Conservation (phyloP, 192 early-diverging fungal species). For the Rhizophagus prolifer region DNA sequence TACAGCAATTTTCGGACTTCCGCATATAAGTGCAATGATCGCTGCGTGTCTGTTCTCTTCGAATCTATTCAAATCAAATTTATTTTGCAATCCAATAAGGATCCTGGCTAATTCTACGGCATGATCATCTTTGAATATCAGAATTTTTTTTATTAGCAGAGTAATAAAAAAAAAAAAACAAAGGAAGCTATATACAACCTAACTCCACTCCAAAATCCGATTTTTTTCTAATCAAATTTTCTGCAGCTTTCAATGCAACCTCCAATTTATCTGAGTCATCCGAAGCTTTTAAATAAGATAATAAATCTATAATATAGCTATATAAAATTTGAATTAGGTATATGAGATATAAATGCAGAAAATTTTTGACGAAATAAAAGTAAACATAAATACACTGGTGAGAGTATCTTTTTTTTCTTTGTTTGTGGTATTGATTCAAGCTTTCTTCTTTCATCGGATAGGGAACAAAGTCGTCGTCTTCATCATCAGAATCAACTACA, state of each 20-base stretch:
- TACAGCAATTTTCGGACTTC: conserved; percentile 23
- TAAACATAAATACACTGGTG: conserved; percentile 20
- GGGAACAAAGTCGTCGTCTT: conserved; percentile 26
- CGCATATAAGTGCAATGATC: conserved; percentile 14
- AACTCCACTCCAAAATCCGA: conserved; percentile 18
- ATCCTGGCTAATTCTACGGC: conserved; percentile 8
- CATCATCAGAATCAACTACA: conserved; percentile 18
- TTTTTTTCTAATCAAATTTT: conserved; percentile 23
- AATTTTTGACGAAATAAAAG: not conserved
- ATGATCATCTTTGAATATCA: conserved; percentile 20
- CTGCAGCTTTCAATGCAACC: conserved; percentile 8
- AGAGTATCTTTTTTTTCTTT: not conserved
- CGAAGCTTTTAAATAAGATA: conserved; percentile 5
- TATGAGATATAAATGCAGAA: not conserved
- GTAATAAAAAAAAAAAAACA: not conserved
- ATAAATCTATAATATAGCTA: conserved; percentile 29
- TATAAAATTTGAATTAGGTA: not conserved
- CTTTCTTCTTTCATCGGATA: conserved; percentile 31
- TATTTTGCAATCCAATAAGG: conserved; percentile 15
- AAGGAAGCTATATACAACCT: not conserved
- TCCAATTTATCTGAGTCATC: conserved; percentile 27
- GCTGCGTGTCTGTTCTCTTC: conserved; percentile 27
- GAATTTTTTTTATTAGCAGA: not conserved
- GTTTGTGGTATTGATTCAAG: not conserved
- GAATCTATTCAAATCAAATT: conserved; percentile 13